Evolutionary conservation across 2,329 filamentous ascomycete genomes (phyloP).

Genomic region (Fusarium protoensiforme): DNA sequence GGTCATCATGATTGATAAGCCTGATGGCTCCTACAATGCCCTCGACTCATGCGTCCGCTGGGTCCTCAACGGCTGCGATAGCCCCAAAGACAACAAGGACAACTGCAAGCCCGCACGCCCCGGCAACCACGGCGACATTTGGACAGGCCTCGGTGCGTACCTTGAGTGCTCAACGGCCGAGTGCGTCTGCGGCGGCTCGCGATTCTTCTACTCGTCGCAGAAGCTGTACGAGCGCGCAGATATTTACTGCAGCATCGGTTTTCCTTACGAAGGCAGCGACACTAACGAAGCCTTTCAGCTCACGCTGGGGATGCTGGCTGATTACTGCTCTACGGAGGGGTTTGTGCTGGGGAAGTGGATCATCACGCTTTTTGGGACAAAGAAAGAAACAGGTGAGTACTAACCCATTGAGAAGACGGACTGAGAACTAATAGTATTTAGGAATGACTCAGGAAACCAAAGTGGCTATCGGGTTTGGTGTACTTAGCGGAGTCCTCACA

Average conservation of each 20-base stretch:
- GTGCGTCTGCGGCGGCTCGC: neutral
- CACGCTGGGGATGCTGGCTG: neutral
- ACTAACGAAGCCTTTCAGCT: neutral
- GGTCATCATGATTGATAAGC: neutral
- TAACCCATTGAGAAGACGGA: neutral
- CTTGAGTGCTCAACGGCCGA: neutral
- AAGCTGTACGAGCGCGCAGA: neutral
- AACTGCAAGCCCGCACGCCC: neutral
- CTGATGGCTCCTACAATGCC: neutral
- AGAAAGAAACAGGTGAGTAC: neutral
- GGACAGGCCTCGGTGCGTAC: neutral
- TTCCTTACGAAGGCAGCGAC: neutral
- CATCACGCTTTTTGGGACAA: neutral
- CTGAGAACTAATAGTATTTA: neutral
- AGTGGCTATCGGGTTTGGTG: neutral
- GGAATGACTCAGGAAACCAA: neutral
- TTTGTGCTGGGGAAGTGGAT: neutral
- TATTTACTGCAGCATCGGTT: neutral
- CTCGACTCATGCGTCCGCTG: neutral
- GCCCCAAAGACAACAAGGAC: neutral
- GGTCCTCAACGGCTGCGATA: neutral
- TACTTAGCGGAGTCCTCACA: neutral
- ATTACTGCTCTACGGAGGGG: neutral
- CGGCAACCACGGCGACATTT: neutral
- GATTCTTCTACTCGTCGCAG: neutral